phyloP scores from a whole-genome alignment of 2,329 filamentous ascomycete species.

The Fusarium sp. region DNA sequence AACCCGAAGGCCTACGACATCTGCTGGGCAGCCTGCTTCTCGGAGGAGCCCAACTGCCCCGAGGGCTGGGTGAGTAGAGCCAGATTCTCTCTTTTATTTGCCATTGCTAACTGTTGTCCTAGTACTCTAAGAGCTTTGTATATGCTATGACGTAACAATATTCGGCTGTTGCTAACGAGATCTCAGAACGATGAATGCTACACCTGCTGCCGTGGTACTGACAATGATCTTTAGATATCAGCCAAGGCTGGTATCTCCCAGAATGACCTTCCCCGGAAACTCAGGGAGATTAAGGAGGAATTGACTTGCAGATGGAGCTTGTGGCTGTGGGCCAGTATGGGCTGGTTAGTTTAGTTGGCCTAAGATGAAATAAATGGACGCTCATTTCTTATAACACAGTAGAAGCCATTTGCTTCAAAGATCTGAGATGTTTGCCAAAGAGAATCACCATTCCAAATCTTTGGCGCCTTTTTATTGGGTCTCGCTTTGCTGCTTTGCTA shows the following conservation, averaged over 20 bases:
- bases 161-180: background rate
- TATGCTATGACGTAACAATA: fast-evolving
- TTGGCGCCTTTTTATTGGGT: too few species aligned
- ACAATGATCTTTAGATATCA: background rate
- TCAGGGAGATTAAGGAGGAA: background rate
- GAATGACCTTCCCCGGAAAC: background rate
- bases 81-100: fast-evolving
- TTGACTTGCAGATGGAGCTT: background rate
- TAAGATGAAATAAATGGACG: background rate
- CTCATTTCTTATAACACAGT: background rate
- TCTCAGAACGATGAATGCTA: slow-evolving; percentile 28
- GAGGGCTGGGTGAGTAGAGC: slow-evolving; percentile 22
- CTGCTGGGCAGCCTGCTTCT: slow-evolving; percentile 6
- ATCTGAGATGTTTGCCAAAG: too few species aligned
- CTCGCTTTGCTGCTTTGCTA: too few species aligned
- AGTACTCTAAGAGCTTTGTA: slow-evolving; percentile 17
- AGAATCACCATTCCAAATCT: too few species aligned
- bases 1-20: background rate
- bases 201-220: slow-evolving; percentile 20
- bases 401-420: background rate
- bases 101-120: background rate
- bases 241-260: background rate
- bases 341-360: background rate
- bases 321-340: background rate
- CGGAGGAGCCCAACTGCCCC: background rate